Evolutionary conservation across 1,139 yeast species (phyloP).

Genomic region (Zygoascus meyerae): DNA sequence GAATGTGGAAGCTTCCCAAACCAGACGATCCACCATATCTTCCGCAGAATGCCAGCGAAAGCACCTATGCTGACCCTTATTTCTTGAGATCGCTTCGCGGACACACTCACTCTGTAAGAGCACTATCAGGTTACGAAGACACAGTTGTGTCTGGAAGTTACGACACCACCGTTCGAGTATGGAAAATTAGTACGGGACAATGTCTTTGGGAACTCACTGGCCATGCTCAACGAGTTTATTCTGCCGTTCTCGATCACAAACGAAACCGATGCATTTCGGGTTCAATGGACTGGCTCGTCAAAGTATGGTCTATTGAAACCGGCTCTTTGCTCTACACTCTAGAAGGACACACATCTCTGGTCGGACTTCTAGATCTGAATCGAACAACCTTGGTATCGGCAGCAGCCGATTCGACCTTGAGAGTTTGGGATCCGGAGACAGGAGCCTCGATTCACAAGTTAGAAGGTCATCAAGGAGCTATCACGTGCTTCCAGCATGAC

Average conservation of each 20-base stretch:
- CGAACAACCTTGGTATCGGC: slow-evolving; percentile 85
- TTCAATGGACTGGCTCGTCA: slow-evolving; percentile 82
- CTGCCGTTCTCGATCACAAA: slow-evolving; percentile 73
- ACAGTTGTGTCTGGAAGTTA: slow-evolving; percentile 85
- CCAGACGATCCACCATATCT: slow-evolving; percentile 18
- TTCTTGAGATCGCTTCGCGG: slow-evolving; percentile 74
- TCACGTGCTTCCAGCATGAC: slow-evolving; percentile 90
- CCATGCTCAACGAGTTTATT: slow-evolving; percentile 81
- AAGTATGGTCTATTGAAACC: slow-evolving; percentile 80
- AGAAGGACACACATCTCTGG: slow-evolving; percentile 84
- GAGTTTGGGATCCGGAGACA: slow-evolving; percentile 86
- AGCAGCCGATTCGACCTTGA: slow-evolving; percentile 87
- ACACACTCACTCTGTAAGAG: slow-evolving; percentile 81
- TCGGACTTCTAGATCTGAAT: slow-evolving; percentile 76
- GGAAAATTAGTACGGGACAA: slow-evolving; percentile 75
- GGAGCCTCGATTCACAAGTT: slow-evolving; percentile 66
- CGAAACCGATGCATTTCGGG: slow-evolving; percentile 85
- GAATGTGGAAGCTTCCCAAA: slow-evolving; percentile 79
- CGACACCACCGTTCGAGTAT: slow-evolving; percentile 84
- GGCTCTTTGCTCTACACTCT: slow-evolving; percentile 63
- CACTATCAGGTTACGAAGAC: slow-evolving; percentile 82
- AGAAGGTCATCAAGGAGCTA: slow-evolving; percentile 82
- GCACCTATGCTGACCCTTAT: slow-evolving; percentile 48
- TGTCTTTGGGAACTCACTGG: slow-evolving; percentile 75
- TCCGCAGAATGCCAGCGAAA: slow-evolving; percentile 11